Base-by-base conservation (phyloP, 2,329 filamentous ascomycete genomes). In the Dactylellina sp. region DNA sequence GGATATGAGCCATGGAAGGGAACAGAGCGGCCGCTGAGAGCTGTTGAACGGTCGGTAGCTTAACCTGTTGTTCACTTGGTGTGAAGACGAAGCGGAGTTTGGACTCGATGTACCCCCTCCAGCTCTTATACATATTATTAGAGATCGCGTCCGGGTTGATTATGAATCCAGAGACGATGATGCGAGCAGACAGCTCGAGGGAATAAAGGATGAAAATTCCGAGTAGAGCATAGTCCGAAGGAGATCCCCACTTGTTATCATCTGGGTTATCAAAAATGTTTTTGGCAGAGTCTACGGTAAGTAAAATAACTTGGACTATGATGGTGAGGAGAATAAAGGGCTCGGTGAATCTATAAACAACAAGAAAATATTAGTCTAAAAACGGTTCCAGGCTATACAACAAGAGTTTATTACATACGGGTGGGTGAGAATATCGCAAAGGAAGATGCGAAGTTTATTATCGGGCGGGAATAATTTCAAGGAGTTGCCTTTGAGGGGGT, bases 161-260 rank as follows among this genome's bases (percentile, higher is more conserved):
- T 32, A 99, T 85, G 78, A 99, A 91, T 0, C 95, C 96, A 0
- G 95, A 99, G 0, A 99, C 96, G 72, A 99, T 89, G 44, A 93
- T 89, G 63, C 93, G 90, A 74, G 91, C 88, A 63, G 90, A 83
- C 37, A 96, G 86, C 81, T 99, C 96, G 20, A 96, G 77, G 68
- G 93, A 97, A 80, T 98, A 99, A 55, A 99, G 86, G 68, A 90
- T 84, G 80, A 99, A 99, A 4, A 99, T 87, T 1, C 82, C 88
- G 47, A 98, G 85, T 66, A 98, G 87, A 22, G 89, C 88, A 85
- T 89, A 96, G 80, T 97, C 92, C 75, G 92, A 84, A 7, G 84
- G 84, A 24, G 83, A 83, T 2, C 91, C 91, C 89, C 92, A 97
- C 53, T 81, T 81, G 1, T 83, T 80, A 1, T 87, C 86, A 6